A percentile compares a stretch with the other conserved stretches of the same genome.
phyloP scores from a whole-genome alignment of 1,284 basidiomycete genomes.

The Pisolithus thermaeus region DNA sequence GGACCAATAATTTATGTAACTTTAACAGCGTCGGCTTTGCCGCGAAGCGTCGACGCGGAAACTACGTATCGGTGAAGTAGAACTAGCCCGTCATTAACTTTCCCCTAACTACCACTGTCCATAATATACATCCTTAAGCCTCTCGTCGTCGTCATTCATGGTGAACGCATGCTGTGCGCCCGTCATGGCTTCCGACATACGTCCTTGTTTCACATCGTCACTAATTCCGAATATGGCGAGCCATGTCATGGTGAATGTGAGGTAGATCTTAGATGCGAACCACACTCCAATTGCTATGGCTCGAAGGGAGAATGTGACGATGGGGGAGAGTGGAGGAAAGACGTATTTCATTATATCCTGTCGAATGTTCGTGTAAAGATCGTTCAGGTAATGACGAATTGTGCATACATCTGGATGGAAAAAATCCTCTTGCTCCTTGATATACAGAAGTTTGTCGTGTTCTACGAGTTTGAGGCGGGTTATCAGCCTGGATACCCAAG shows the following conservation, averaged over 20 bases:
- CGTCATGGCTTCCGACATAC: not conserved
- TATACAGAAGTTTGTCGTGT: not conserved
- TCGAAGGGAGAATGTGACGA: not conserved
- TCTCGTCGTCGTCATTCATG: not conserved
- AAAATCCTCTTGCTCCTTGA: slow-evolving; percentile 5
- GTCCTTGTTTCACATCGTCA: not conserved
- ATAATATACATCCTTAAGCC: not conserved
- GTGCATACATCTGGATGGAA: slow-evolving; percentile 5
- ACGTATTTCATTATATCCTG: slow-evolving; percentile 5
- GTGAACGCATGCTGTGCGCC: not conserved
- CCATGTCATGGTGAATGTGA: not conserved
- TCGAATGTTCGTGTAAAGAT: not conserved
- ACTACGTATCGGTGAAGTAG: too few relatives aligned
- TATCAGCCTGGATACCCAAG: not conserved
- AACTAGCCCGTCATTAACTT: too few relatives aligned
- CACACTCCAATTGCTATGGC: not conserved
- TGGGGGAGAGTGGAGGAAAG: slow-evolving; percentile 2
- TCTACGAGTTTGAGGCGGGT: slow-evolving; percentile 2
- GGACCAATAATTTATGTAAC: too few relatives aligned
- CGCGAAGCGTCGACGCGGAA: too few relatives aligned
- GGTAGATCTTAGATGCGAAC: not conserved
- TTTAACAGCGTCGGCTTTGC: too few relatives aligned
- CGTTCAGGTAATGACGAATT: not conserved
- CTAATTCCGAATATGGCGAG: not conserved
- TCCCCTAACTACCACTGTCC: not conserved